Evolutionary conservation across 2,329 filamentous ascomycete species (phyloP).

Genomic region (Colletotrichum sp.): DNA sequence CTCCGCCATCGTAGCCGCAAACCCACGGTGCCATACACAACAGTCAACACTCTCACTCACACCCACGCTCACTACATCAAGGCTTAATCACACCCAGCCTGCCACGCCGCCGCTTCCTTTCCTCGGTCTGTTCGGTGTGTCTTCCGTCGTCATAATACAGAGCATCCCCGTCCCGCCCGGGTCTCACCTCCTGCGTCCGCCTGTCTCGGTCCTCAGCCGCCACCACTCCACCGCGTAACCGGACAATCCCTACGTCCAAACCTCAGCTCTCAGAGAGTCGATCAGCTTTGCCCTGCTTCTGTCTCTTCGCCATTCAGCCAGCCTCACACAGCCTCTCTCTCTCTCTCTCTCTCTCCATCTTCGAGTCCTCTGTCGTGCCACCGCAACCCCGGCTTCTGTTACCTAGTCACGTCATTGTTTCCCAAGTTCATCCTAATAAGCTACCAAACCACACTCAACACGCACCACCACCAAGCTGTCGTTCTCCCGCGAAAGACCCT

Average conservation of each 20-base stretch:
- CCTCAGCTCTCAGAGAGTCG: not conserved
- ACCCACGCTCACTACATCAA: not conserved
- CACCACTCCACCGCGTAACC: constrained; percentile 1
- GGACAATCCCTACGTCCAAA: not conserved
- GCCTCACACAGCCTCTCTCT: not conserved
- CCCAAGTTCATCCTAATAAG: not conserved
- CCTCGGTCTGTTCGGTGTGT: not conserved
- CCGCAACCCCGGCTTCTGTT: not conserved
- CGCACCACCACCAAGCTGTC: not conserved
- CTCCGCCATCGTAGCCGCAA: not conserved
- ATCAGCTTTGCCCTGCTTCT: not conserved
- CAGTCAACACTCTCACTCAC: not conserved
- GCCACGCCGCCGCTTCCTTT: not conserved
- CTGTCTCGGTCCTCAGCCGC: constrained; percentile 17
- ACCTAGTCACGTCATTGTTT: not conserved
- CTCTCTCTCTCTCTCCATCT: not conserved
- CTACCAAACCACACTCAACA: not conserved
- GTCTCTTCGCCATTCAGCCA: not conserved
- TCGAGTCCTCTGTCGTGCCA: not conserved
- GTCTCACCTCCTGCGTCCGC: not conserved
- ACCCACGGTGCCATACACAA: not conserved
- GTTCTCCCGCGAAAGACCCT: not conserved
- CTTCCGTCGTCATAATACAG: constrained; percentile 2
- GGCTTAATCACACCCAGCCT: not conserved
- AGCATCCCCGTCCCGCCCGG: not conserved